These are phyloP conservation scores for Juncus effusus DNA, from an alignment of 176 grass and related monocot species.

Conservation along the genomic window DNA sequence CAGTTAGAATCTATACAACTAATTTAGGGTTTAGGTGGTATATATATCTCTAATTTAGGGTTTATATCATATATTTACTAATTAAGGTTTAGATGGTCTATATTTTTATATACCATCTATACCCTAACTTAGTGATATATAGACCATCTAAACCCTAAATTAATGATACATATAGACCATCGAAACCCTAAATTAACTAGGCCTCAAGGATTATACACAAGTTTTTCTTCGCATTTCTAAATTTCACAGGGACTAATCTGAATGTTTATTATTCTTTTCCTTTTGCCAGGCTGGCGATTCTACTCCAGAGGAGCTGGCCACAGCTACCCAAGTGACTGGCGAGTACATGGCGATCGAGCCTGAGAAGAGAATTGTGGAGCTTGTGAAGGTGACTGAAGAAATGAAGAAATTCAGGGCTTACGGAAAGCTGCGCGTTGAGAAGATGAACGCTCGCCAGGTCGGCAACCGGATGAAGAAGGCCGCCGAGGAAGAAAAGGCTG, in stretches of 20 bases:
- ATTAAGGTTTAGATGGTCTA: too few species aligned
- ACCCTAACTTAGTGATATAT: too few species aligned
- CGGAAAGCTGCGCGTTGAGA: conserved; percentile 65
- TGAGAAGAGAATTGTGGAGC: conserved; percentile 54
- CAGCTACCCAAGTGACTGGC: conserved; percentile 71
- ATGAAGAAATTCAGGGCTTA: conserved; percentile 88
- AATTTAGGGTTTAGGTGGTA: neutral
- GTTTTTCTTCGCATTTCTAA: neutral
- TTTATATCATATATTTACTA: neutral
- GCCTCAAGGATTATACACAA: neutral
- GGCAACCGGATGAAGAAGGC: conserved; percentile 65
- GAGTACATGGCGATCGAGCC: conserved; percentile 72
- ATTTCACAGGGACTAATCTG: neutral
- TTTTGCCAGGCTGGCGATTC: conserved; percentile 77
- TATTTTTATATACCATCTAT: too few species aligned
- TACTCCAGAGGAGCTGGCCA: conserved; percentile 70
- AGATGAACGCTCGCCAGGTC: conserved; percentile 64
- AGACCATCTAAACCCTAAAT: neutral
- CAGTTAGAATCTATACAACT: too few species aligned
- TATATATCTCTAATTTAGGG: neutral
- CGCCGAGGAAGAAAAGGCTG: conserved; percentile 70
- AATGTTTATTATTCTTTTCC: neutral
- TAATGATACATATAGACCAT: neutral
- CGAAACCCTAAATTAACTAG: too few species aligned
- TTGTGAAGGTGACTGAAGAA: conserved; percentile 79